phyloP scores from a whole-genome alignment of 257 asterid species.

The Anisodus acutangulus region DNA sequence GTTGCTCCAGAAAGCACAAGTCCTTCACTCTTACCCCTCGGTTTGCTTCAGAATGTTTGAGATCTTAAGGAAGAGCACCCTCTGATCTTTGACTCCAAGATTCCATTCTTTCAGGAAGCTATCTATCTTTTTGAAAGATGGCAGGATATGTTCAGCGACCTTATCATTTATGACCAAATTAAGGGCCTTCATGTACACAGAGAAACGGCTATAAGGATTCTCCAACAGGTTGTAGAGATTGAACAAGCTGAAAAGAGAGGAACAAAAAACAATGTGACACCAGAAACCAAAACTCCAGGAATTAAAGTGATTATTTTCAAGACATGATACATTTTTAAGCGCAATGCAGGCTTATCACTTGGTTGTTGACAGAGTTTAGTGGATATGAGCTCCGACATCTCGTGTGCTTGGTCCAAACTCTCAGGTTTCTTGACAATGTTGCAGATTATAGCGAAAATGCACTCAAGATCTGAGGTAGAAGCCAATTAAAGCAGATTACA shows the following conservation, averaged over 20 bases:
- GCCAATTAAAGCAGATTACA: neutral
- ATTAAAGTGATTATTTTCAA: neutral
- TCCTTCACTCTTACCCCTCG: conserved; percentile 58
- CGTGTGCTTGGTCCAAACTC: conserved; percentile 70
- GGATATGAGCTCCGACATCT: conserved; percentile 78
- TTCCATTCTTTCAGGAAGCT: conserved; percentile 74
- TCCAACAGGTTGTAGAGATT: conserved; percentile 90
- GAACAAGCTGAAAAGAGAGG: conserved; percentile 56
- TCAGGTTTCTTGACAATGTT: conserved; percentile 76
- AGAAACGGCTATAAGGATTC: conserved; percentile 79
- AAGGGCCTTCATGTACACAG: conserved; percentile 84
- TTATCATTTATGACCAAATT: conserved; percentile 69
- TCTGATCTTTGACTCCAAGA: conserved; percentile 70
- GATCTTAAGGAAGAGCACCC: conserved; percentile 70
- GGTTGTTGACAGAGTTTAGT: conserved; percentile 69
- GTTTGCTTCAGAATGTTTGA: conserved; percentile 65
- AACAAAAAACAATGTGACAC: conserved; percentile 30
- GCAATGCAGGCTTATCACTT: conserved; percentile 67
- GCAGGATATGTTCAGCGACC: conserved; percentile 67
- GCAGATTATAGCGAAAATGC: conserved; percentile 79
- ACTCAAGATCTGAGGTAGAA: conserved; percentile 69
- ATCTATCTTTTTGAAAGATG: conserved; percentile 76
- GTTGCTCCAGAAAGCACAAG: neutral
- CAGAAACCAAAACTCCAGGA: conserved; percentile 5
- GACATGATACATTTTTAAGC: conserved; percentile 67